Evolutionary conservation across 176 grass and related monocot genomes (phyloP).

Genomic region (Zoysia japonica): DNA sequence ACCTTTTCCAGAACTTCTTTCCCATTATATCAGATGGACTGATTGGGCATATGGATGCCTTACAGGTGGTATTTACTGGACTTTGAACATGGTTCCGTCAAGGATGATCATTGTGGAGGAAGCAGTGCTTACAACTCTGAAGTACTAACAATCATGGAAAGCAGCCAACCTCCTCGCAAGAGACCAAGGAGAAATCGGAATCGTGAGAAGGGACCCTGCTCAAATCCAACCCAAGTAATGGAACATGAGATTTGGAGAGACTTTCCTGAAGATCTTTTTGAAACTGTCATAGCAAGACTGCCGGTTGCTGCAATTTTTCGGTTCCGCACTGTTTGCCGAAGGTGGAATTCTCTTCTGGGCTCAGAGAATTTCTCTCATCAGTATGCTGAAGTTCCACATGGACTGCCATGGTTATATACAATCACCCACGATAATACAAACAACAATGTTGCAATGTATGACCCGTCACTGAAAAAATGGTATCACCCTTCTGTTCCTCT

Average conservation of each 20-base stretch:
- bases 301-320: slow-evolving; percentile 76
- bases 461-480: slow-evolving; percentile 82
- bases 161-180: slow-evolving; percentile 62
- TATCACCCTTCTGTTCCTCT: slow-evolving; percentile 64
- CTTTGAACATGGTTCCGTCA: slow-evolving; percentile 60
- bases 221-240: slow-evolving; percentile 62
- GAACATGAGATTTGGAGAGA: slow-evolving; percentile 82
- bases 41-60: slow-evolving; percentile 32
- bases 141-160: slow-evolving; percentile 59
- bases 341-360: slow-evolving; percentile 74
- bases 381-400: slow-evolving; percentile 58
- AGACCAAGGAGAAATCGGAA: slow-evolving; percentile 54
- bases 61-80: slow-evolving; percentile 80
- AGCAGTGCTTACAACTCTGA: slow-evolving; percentile 54
- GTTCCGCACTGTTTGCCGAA: slow-evolving; percentile 81
- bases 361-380: slow-evolving; percentile 69
- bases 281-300: slow-evolving; percentile 86
- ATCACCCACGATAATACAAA: slow-evolving; percentile 79
- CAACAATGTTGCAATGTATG: slow-evolving; percentile 74
- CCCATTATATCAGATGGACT: slow-evolving; percentile 22
- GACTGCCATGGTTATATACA: slow-evolving; percentile 85
- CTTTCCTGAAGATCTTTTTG: slow-evolving; percentile 87
- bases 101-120: slow-evolving; percentile 62
- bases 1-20: neutral
- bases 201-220: slow-evolving; percentile 44